Conservation (phyloP, 2,329 filamentous ascomycete species). For the Sporothrix variecibatus region DNA sequence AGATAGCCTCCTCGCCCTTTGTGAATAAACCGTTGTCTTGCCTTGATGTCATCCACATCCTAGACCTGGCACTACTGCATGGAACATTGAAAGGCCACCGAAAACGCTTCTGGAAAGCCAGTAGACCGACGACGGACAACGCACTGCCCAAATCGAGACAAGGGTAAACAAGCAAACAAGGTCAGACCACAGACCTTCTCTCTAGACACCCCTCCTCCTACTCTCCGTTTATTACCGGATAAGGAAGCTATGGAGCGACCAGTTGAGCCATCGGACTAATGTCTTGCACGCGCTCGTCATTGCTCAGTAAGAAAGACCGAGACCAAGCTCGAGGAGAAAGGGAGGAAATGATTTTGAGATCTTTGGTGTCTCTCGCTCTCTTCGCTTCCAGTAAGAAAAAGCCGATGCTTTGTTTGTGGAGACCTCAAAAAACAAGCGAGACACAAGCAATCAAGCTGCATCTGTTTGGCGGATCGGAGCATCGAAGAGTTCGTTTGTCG, state of each 20-base stretch:
- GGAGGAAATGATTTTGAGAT: not conserved
- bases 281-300: not conserved
- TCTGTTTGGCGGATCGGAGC: constrained; percentile 7
- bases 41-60: not conserved
- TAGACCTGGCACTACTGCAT: constrained; percentile 23
- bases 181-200: not conserved
- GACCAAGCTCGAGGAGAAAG: not conserved
- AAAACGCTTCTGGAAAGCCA: constrained; percentile 24
- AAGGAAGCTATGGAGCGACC: not conserved
- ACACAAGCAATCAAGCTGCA: not conserved
- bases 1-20: not conserved
- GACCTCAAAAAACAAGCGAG: not conserved
- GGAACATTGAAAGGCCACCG: constrained; percentile 23
- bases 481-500: not conserved
- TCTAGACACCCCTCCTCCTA: not conserved
- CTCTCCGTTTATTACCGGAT: not conserved
- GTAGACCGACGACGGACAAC: not conserved
- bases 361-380: not conserved
- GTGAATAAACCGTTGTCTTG: not conserved
- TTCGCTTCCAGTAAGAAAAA: not conserved
- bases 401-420: not conserved
- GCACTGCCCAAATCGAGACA: constrained; percentile 13
- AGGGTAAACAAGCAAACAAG: not conserved
- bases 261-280: not conserved
- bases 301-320: not conserved